These are phyloP conservation scores for Platanus orientalis DNA, from an alignment of 164 flowering plant species.

Conservation along the genomic window DNA sequence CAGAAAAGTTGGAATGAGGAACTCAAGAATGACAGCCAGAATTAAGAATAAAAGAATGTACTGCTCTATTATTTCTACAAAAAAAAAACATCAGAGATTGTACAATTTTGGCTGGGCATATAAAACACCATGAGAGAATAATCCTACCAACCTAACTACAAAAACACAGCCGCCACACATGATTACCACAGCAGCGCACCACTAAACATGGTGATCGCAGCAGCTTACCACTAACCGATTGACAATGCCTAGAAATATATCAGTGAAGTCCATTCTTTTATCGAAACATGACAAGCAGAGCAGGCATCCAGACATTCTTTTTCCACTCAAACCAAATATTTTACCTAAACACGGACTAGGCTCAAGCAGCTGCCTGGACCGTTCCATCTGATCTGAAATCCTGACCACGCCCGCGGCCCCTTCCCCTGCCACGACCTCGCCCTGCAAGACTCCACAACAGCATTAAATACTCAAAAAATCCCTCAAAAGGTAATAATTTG, in stretches of 20 bases:
- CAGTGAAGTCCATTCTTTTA: conserved; percentile 7
- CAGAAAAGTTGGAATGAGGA: neutral
- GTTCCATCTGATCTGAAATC: conserved; percentile 30
- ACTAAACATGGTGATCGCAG: conserved; percentile 3
- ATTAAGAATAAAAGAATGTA: conserved; percentile 38
- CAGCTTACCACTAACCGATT: conserved; percentile 14
- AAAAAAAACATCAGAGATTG: neutral
- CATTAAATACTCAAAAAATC: neutral
- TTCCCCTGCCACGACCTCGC: conserved; percentile 24
- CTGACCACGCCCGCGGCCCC: conserved; percentile 24
- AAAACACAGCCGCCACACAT: conserved; percentile 25
- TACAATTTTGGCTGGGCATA: conserved; percentile 16
- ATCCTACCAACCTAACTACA: conserved; percentile 21
- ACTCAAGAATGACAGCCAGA: too few relatives aligned
- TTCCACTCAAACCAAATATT: conserved; percentile 10
- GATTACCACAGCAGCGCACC: conserved; percentile 14
- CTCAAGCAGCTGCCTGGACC: conserved; percentile 24
- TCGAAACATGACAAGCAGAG: conserved; percentile 21
- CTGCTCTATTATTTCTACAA: conserved; percentile 39
- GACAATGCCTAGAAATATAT: conserved; percentile 9
- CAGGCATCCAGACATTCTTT: conserved; percentile 27
- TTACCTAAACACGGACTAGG: conserved; percentile 4
- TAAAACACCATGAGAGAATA: conserved; percentile 6
- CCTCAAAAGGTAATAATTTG: too few relatives aligned
- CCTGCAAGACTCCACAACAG: conserved; percentile 8